These are phyloP conservation scores for Amborella trichopoda DNA, from an alignment of 164 flowering plant genomes.

Conservation along the genomic window DNA sequence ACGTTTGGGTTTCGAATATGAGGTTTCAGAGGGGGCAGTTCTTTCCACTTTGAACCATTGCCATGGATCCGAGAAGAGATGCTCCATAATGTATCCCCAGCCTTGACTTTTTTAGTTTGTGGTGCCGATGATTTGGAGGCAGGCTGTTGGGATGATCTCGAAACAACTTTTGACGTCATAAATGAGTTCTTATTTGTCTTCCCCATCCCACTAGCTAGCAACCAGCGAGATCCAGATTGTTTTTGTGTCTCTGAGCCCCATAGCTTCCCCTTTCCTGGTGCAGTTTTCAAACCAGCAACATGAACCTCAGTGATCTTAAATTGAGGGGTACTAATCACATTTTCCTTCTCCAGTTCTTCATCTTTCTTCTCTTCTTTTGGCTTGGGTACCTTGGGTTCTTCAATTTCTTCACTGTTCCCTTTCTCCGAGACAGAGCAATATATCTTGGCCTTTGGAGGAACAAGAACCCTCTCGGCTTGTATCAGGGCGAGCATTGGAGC, in stretches of 20 bases:
- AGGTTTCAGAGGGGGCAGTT: slow-evolving; percentile 47
- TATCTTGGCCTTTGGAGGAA: slow-evolving; percentile 78
- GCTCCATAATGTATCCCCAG: slow-evolving; percentile 72
- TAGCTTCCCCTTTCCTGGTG: slow-evolving; percentile 21
- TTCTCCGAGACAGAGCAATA: slow-evolving; percentile 39
- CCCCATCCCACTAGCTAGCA: slow-evolving; percentile 80
- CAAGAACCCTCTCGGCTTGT: slow-evolving; percentile 81
- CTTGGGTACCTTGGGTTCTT: slow-evolving; percentile 25
- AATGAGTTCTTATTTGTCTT: slow-evolving; percentile 44
- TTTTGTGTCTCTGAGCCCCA: slow-evolving; percentile 32
- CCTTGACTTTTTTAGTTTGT: slow-evolving; percentile 23
- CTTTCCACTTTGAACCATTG: slow-evolving; percentile 54
- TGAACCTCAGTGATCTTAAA: slow-evolving; percentile 50
- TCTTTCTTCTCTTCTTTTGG: slow-evolving; percentile 8
- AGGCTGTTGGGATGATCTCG: slow-evolving; percentile 16
- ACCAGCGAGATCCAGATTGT: slow-evolving; percentile 92
- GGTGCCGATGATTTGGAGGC: no score
- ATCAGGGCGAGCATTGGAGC: slow-evolving; percentile 92
- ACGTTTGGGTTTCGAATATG: slow-evolving; percentile 68
- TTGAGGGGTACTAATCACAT: slow-evolving; percentile 40
- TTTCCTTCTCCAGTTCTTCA: slow-evolving; percentile 23
- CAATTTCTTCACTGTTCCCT: slow-evolving; percentile 27
- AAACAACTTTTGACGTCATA: slow-evolving; percentile 43
- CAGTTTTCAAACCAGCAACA: slow-evolving; percentile 52
- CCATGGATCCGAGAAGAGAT: slow-evolving; percentile 70